Base-by-base conservation (phyloP, 2,329 filamentous ascomycete species). In the Penicillium sp. region DNA sequence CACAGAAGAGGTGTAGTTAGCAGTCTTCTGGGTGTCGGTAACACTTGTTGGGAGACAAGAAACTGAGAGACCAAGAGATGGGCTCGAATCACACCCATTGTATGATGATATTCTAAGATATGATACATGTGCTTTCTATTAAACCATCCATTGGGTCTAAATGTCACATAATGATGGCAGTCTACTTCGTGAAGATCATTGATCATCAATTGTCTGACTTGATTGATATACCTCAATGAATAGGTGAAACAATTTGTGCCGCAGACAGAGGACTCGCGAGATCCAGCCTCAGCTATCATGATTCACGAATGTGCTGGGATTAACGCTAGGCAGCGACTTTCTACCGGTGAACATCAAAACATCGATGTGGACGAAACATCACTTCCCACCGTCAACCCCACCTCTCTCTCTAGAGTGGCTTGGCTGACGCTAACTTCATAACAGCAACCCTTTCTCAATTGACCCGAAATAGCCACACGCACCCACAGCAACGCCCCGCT, bases 281-380 rank as follows among this genome's bases (percentile, higher is more conserved):
- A 14, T 36, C 16, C 16, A 16, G 13, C 13, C 16, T 36, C 31
- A 14, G 14, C n/a, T n/a, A n/a, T n/a, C n/a, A n/a, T n/a, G 18
- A 2, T 36, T 18, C 33, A 21, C 3, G 16, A 13, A n/a, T 13
- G 9, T 11, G 3, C 36, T 39, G 21, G 19, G 28, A 45, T 45
- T 26, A 45, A 24, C 42, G 16, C 42, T 23, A 45, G 42, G 42
- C 42, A 45, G 13, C 28, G 42, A 45, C 16, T 45, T 45, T 45
- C 21, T 16, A 14, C 18, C 40, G 40, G 5, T 26, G 42, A 29
- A 28, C 24, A 29, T 43, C 23, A 13, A 11, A 43, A 43, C 14
- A 28, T 14, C 8, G 10, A 29, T 28, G 19, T 28, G 23, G 24
- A 26, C 16, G n/a, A 44, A n/a, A 28, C 40, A 45, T 3, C 42